Evolutionary conservation across 176 grass and related monocot species (phyloP), one percentile per base, ranked within the genome.

Genomic region (Thalia dealbata): DNA sequence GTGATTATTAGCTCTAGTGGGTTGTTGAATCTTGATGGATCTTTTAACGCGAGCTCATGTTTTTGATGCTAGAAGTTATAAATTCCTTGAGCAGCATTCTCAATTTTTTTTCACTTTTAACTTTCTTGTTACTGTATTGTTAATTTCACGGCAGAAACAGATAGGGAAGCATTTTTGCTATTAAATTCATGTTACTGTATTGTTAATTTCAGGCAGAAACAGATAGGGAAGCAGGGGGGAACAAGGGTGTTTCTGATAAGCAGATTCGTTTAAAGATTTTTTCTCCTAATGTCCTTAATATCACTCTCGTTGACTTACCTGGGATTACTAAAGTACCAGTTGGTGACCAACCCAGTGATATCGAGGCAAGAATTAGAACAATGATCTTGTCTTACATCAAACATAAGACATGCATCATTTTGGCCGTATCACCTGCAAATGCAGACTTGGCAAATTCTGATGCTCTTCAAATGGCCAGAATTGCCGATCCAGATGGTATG

Each of bases 371-470:
- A 88, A 88, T 91, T 72, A 92, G 85, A 83, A 81, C 87, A 73
- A 86, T 97, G 84, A 84, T 92, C 61, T 88, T 88, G 81, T 84
- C 88, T 52, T 92, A 97, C 50, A 97, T 97, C 64, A 97, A 97
- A 74, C 80, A 88, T 80, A 80, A 78, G 64, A 97, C 81, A 75
- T 97, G 93, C 78, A 88, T 92, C 75, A 97, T 97, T 75, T 89
- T 97, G 78, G 93, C 89, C 24, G 82, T 97, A 44, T 90, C 89
- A 75, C 87, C 87, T 7, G 93, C 89, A 80, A 97, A 91, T 92
- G 93, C 87, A 58, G 93, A 97, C 80, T 72, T 97, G 72, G 87
- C 89, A 27, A 97, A 97, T 84, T 92, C 95, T 78, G 95, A 97
- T 77, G 89, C 95, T 0, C 82, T 97, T 27, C 95, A 97, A 75